These are phyloP conservation scores for Trichoderma simmonsii DNA, from an alignment of 2,329 filamentous ascomycete genomes.

Conservation along the genomic window DNA sequence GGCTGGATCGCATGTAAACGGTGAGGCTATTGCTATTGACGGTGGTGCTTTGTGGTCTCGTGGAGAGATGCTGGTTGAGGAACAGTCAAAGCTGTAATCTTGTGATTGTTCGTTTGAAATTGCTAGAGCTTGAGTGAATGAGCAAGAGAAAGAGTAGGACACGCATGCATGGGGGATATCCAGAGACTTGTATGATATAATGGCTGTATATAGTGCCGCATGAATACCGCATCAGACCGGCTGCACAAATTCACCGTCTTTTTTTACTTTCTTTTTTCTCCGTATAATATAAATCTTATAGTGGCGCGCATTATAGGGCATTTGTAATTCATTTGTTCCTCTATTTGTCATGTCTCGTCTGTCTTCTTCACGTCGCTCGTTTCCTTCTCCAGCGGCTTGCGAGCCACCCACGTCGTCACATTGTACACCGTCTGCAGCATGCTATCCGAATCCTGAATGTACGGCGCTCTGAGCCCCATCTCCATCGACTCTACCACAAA, in stretches of 20 bases:
- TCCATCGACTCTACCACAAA: constrained; percentile 69
- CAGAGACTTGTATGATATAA: constrained; percentile 4
- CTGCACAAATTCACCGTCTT: not conserved
- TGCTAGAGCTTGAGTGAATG: not conserved
- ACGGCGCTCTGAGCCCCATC: constrained; percentile 65
- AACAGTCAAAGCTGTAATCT: constrained; percentile 41
- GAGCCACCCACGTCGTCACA: constrained; percentile 81
- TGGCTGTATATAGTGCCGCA: not conserved
- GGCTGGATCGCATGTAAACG: constrained; percentile 69
- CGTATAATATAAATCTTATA: not conserved
- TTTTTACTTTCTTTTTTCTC: not conserved
- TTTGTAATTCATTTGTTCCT: not conserved
- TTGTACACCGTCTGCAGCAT: constrained; percentile 83
- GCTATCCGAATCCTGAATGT: constrained; percentile 80
- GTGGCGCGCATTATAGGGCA: not conserved
- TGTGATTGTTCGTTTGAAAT: not conserved
- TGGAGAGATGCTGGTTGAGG: constrained; percentile 40
- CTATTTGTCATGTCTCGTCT: not conserved
- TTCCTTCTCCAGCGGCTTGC: constrained; percentile 51
- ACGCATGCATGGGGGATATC: not conserved
- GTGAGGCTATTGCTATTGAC: constrained; percentile 65
- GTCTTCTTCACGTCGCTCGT: not conserved
- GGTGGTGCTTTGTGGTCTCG: constrained; percentile 58
- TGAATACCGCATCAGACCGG: not conserved
- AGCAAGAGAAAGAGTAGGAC: not conserved